A percentile compares a stretch with the other conserved stretches of the same genome.
phyloP scores from a whole-genome alignment of 2,329 filamentous ascomycete genomes.

The Arthrobotrys sphaeroides region DNA sequence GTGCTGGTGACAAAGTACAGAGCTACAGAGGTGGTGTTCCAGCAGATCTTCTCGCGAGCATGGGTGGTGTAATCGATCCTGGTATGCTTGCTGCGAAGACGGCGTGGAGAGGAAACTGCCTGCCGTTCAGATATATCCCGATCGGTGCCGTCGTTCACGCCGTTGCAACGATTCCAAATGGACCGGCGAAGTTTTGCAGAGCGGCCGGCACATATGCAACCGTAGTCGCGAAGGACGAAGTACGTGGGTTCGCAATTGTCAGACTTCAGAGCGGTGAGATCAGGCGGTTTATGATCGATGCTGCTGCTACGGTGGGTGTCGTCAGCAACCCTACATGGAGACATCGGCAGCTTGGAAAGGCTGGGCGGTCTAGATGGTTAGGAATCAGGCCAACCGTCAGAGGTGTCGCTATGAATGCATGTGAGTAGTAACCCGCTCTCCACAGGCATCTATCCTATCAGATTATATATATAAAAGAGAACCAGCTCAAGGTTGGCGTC shows the following conservation, averaged over 20 bases:
- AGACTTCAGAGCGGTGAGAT: conserved; percentile 92
- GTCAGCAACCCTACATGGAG: conserved; percentile 93
- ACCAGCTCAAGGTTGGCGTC: not conserved
- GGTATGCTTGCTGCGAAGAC: conserved; percentile 96
- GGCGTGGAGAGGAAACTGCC: conserved; percentile 90
- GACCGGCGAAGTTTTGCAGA: conserved; percentile 87
- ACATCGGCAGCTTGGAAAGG: conserved; percentile 91
- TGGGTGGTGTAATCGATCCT: conserved; percentile 92
- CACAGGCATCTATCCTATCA: not conserved
- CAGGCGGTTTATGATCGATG: conserved; percentile 86
- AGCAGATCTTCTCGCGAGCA: conserved; percentile 82
- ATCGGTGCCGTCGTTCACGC: conserved; percentile 93
- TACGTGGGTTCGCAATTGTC: conserved; percentile 78
- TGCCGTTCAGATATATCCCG: conserved; percentile 94
- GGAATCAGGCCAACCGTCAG: conserved; percentile 94
- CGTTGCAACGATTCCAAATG: conserved; percentile 78
- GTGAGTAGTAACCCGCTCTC: conserved; percentile 64
- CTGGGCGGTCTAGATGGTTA: conserved; percentile 89
- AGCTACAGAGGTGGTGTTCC: conserved; percentile 93
- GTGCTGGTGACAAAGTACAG: conserved; percentile 88
- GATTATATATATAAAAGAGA: conserved; percentile 5
- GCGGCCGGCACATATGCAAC: conserved; percentile 92
- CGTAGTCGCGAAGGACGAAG: conserved; percentile 87
- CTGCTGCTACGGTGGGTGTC: conserved; percentile 92
- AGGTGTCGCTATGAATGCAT: conserved; percentile 98